Percentiles rank a stretch among this genome's conserved stretches.
Evolutionary conservation across 257 asterid genomes (phyloP).

Genomic region (Nicotiana knightiana): DNA sequence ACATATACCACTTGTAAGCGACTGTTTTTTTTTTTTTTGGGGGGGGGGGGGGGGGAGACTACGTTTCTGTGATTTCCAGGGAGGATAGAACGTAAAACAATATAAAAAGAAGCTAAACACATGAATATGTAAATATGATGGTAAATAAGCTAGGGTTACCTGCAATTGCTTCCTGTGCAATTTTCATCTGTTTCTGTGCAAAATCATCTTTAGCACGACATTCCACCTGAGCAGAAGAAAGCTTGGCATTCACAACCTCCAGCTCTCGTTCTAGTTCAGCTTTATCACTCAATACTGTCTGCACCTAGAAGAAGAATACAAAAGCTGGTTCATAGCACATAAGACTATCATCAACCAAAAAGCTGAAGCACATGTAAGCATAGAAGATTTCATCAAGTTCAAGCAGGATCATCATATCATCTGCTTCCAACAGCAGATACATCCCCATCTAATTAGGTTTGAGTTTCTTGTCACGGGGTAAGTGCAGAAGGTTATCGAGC

Average conservation of each 20-base stretch:
- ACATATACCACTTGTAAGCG: not conserved
- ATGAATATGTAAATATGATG: not conserved
- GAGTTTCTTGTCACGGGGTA: not conserved
- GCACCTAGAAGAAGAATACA: slow-evolving; percentile 25
- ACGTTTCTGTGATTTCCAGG: not conserved
- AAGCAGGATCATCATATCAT: not conserved
- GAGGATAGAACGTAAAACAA: not conserved
- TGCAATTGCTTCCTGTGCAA: slow-evolving; percentile 86
- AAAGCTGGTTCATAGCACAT: slow-evolving; percentile 4
- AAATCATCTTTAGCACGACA: slow-evolving; percentile 56
- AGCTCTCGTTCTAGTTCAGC: slow-evolving; percentile 55
- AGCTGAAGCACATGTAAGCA: not conserved
- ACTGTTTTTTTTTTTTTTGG: not conserved
- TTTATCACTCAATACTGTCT: slow-evolving; percentile 47
- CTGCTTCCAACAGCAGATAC: not conserved
- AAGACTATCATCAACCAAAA: not conserved
- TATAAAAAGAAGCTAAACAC: not conserved
- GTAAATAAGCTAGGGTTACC: slow-evolving; percentile 31
- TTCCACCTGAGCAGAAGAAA: slow-evolving; percentile 59
- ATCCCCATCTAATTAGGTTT: not conserved
- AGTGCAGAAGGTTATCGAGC: not conserved
- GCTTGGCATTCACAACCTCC: slow-evolving; percentile 44
- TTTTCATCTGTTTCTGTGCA: slow-evolving; percentile 62
- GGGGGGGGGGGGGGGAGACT: not conserved
- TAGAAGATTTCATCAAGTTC: not conserved